Evolutionary conservation across 2,329 filamentous ascomycete genomes (phyloP), one percentile per base, ranked within the genome.

Genomic region (Tolypocladium paradoxum): DNA sequence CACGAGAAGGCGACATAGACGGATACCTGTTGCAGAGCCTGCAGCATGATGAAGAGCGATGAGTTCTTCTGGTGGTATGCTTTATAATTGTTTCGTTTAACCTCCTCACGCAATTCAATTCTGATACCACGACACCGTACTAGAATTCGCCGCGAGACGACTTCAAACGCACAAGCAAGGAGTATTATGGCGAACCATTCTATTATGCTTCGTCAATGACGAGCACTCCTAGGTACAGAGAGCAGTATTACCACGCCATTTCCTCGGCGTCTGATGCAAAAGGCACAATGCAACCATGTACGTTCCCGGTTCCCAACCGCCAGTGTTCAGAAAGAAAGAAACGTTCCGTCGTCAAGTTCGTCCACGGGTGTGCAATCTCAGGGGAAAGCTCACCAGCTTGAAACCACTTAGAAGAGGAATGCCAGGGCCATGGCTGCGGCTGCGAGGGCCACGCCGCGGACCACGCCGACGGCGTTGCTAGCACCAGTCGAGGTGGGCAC

Each of bases 401-500:
- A 14, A 20, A 47, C 2, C 18, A 11, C 14, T 62, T 60, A 69
- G 50, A 67, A 53, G 54, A 67, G 51, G 43, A 56, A 54, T 34
- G 58, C 62, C 43, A 61, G 54, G 40, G 62, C 56, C 49, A 69
- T 52, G 57, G 58, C 60, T 27, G 56, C 64, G 31, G 60, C 50
- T 43, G 61, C 65, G 34, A 68, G 50, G 38, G 57, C 52, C 4
- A 60, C 58, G n/a, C 56, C 58, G 6, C 61, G 57, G 48, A 58
- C 47, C 45, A 49, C 54, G 48, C 57, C 54, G 51, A 59, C 56
- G 36, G 58, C 56, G n/a, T 57, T 54, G 33, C 61, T 65, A 27
- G 62, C 67, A n/a, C 62, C 66, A 12, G 65, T 68, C 29, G 66
- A 59, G 31, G 64, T 62, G 8, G 62, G 50, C 7, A 50, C 27